Evolutionary conservation across 768 basidiomycete species (phyloP), one percentile per base, ranked within the genome.

Genomic region (Calocera viscosa): DNA sequence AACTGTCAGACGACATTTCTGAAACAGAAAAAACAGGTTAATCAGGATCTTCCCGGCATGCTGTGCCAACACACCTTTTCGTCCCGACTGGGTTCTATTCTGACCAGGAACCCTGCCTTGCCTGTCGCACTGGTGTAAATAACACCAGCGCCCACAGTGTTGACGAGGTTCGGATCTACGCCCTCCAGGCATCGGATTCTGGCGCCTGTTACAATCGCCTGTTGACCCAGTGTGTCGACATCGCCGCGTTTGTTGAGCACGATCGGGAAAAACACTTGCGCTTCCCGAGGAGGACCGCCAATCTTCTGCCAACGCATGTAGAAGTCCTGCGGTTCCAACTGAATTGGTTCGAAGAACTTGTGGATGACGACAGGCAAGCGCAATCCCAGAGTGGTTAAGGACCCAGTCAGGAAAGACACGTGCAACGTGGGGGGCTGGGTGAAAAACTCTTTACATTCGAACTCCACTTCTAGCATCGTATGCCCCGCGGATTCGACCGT

Each of bases 221-320:
- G 82, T 72, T 96, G 82, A 73, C 83, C 88, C 14, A 79, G 80
- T 11, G 88, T 71, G 74, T 98, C 90, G 47, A 97, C 79, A 67
- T 89, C 84, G 11, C 90, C 91, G 10, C 78, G 74, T 17, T 78
- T 85, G 26, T 78, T 85, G 26, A 96, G 78, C 34, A 78, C 74
- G 67, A 98, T 86, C 0, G 92, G 87, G 76, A 96, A 96, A 66
- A 99, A 82, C 60, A 77, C 75, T 75, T 99, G 96, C 30, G 89
- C 85, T 78, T 99, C 96, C 64, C 94, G 84, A 32, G 96, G 96
- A 14, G 92, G 81, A 0, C 96, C 96, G 7, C 96, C 96, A 64
- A 98, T 98, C 71, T 96, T 78, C 76, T 93, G 94, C 96, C 96
- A 99, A 64, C 96, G 81, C 76, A 97, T 94, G 77, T 98, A 99